Conservation (phyloP, 83 land plant genomes). For the Picea mariana region DNA sequence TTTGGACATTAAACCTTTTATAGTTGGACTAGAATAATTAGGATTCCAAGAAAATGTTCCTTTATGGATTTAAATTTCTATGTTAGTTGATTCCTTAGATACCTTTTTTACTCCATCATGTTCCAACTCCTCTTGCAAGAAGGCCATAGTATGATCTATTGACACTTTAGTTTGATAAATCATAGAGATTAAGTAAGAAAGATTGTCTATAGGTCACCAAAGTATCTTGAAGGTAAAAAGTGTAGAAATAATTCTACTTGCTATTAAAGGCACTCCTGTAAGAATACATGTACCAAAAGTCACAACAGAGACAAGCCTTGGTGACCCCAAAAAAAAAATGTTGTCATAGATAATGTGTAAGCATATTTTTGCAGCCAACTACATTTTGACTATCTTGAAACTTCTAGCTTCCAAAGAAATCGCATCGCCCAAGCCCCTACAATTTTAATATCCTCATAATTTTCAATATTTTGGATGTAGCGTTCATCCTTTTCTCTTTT, state of each 20-base stretch:
- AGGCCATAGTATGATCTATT: constrained; percentile 42
- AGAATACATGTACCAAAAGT: constrained; percentile 76
- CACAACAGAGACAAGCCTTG: constrained; percentile 57
- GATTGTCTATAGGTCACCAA: constrained; percentile 53
- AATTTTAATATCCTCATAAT: constrained; percentile 81
- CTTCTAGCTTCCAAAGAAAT: constrained; percentile 49
- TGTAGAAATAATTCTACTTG: constrained; percentile 74
- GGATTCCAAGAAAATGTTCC: constrained; percentile 68
- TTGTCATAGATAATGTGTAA: constrained; percentile 45
- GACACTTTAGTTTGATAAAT: constrained; percentile 65
- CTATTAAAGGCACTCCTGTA: constrained; percentile 51
- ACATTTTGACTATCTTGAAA: constrained; percentile 55
- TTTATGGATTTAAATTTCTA: constrained; percentile 45
- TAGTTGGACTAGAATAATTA: constrained; percentile 32
- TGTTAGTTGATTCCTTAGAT: constrained; percentile 30
- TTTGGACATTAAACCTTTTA: constrained; percentile 41
- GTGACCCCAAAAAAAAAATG: constrained; percentile 72
- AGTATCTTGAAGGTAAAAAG: constrained; percentile 76
- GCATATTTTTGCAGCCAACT: constrained; percentile 58
- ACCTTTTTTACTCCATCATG: constrained; percentile 31
- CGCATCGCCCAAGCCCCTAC: constrained; percentile 80
- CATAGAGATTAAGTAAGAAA: constrained; percentile 57
- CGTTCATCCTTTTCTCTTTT: constrained; percentile 79
- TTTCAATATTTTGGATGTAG: constrained; percentile 72
- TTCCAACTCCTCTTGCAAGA: constrained; percentile 51